Evolutionary conservation across 169 alveolate genomes (phyloP).

Genomic region (Babesia ovis): DNA sequence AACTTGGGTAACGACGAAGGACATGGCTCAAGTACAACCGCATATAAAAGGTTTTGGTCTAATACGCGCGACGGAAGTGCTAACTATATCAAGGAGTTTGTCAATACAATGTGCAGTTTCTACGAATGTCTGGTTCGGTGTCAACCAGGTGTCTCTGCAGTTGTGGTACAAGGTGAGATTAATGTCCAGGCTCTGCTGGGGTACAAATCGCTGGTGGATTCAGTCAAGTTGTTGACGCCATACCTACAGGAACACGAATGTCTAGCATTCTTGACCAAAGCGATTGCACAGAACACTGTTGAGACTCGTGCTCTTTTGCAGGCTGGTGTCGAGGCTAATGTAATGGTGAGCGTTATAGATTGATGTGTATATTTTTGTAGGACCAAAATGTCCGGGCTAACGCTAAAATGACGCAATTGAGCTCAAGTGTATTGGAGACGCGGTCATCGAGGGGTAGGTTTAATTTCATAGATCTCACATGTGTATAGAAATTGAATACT

Average conservation of each 20-base stretch:
- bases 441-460: constrained; percentile 39
- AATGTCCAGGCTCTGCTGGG: constrained; percentile 52
- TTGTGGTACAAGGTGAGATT: constrained; percentile 40
- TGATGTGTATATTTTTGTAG: neutral
- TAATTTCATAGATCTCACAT: neutral
- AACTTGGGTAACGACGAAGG: constrained; percentile 43
- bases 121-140: constrained; percentile 59
- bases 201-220: constrained; percentile 34
- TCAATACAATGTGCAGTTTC: constrained; percentile 54
- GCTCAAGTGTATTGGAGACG: constrained; percentile 52
- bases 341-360: constrained; percentile 12
- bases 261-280: constrained; percentile 29
- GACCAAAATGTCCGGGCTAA: constrained; percentile 21
- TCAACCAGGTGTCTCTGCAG: constrained; percentile 29
- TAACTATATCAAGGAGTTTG: constrained; percentile 60
- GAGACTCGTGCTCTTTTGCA: constrained; percentile 45
- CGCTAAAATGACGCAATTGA: constrained; percentile 35
- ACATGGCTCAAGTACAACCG: constrained; percentile 35
- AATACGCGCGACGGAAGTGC: constrained; percentile 38
- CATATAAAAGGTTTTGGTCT: constrained; percentile 38
- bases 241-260: constrained; percentile 67
- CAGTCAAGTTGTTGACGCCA: constrained; percentile 60
- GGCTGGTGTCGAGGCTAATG: constrained; percentile 41
- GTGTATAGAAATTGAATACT: constrained; percentile 23
- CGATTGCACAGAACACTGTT: constrained; percentile 38